These are phyloP conservation scores for Pleurotus eryngii DNA, from an alignment of 768 basidiomycete species.

Conservation along the genomic window DNA sequence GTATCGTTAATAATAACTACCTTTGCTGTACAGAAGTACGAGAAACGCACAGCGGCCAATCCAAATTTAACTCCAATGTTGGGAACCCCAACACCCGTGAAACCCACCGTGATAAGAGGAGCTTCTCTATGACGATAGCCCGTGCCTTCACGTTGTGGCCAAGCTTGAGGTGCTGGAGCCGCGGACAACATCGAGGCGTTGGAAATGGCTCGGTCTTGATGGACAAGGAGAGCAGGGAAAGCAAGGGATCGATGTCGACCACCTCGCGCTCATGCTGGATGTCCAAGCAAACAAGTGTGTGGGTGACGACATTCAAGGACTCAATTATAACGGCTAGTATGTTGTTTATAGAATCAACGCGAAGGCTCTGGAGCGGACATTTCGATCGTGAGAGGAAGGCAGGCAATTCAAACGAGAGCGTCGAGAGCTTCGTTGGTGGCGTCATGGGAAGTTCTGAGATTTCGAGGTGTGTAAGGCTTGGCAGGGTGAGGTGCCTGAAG, in stretches of 20 bases:
- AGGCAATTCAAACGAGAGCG: background rate
- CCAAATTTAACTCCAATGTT: background rate
- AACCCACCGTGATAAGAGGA: constrained; percentile 3
- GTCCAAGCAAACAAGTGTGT: background rate
- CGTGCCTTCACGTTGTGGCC: background rate
- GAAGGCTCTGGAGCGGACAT: constrained; percentile 1
- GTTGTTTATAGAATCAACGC: constrained; percentile 10
- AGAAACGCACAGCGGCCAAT: background rate
- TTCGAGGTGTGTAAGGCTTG: background rate
- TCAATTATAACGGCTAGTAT: background rate
- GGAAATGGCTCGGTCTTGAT: background rate
- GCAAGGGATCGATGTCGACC: background rate
- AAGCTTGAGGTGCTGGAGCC: background rate
- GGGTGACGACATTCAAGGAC: background rate
- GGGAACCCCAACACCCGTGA: background rate
- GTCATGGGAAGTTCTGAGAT: background rate
- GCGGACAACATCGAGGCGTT: background rate
- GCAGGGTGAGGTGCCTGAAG: background rate
- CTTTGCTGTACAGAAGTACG: background rate
- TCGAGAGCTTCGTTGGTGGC: background rate
- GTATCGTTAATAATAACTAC: too few relatives aligned
- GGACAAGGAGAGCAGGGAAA: background rate
- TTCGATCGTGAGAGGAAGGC: constrained; percentile 3
- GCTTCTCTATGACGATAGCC: background rate
- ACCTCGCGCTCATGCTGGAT: background rate